These are phyloP conservation scores for Microcos paniculata DNA, from an alignment of 345 rosid species.

Conservation along the genomic window DNA sequence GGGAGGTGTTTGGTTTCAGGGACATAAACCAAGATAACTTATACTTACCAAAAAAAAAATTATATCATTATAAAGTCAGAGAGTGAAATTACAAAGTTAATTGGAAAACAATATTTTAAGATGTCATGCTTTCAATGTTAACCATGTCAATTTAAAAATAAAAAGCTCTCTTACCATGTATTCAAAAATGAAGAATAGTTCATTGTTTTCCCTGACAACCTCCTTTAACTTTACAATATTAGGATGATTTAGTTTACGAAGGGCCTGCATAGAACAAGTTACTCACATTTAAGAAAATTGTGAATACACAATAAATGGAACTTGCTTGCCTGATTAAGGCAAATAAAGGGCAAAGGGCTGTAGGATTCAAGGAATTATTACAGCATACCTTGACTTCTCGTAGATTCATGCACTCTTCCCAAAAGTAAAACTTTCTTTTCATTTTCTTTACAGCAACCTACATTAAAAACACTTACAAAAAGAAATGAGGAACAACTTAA, in stretches of 20 bases:
- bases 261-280: constrained; percentile 63
- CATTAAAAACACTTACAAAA: neutral
- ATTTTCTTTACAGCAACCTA: constrained; percentile 98
- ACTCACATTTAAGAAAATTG: neutral
- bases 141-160: neutral
- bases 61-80: neutral
- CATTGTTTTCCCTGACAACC: constrained; percentile 83
- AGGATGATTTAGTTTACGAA: constrained; percentile 81
- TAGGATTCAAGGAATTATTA: neutral
- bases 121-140: neutral
- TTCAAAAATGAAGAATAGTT: constrained; percentile 88
- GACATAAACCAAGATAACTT: neutral
- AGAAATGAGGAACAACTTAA: constrained; percentile 1
- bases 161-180: constrained; percentile 66
- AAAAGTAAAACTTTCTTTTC: constrained; percentile 87
- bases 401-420: constrained; percentile 91
- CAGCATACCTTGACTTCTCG: constrained; percentile 82
- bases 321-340: neutral
- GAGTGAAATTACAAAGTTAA: too few relatives aligned
- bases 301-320: constrained; percentile 15
- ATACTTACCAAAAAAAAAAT: too few relatives aligned
- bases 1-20: neutral
- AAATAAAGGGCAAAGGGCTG: neutral
- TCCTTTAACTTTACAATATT: constrained; percentile 88
- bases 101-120: neutral